Base-by-base conservation (phyloP, 2,329 filamentous ascomycete species). In the Stachybotrys elegans region DNA sequence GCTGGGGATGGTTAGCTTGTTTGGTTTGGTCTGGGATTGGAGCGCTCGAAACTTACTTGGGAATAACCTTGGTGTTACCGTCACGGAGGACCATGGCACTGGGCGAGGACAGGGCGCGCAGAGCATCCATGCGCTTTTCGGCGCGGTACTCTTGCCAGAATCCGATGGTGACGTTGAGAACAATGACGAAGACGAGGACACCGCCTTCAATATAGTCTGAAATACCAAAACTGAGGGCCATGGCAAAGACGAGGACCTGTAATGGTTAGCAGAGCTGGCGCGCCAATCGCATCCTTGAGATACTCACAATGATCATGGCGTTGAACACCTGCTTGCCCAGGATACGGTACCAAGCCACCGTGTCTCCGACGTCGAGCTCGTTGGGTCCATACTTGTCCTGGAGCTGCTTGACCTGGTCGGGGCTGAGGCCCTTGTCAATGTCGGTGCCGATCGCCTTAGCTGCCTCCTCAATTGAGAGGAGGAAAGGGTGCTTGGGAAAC, bases 171-270 rank as follows among this genome's bases (percentile, higher is more conserved):
- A 86, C 83, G 56, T 88, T 88, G 56, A 87, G 74, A 27, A 79
- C 58, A 47, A 86, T 85, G 58, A 86, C 82, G 48, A 78, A 80
- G 40, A 76, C 74, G 43, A 86, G 78, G 40, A 86, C 81, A 42
- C 77, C 79, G 43, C 79, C 82, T 67, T 86, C 82, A 52, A 85
- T 81, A 58, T 76, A 83, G 52, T 85, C 83, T 36, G 73, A 65
- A 48, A 86, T 83, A 49, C 75, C 80, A 60, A 84, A 86, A 48
- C 78, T 81, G 32, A 83, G 73, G 37, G 79, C 83, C 83, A 90
- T 88, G 56, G 86, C 86, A 55, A 91, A 84, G 43, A 87, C 72
- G 42, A 92, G 76, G 40, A 89, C 83, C 84, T 87, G 23, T n/a
- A 4, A 9, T 35, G 27, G 29, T 35, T 22, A 42, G 29, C 19